Evolutionary conservation across 352 stramenopile genomes (phyloP).

Genomic region (Phytophthora lateralis): DNA sequence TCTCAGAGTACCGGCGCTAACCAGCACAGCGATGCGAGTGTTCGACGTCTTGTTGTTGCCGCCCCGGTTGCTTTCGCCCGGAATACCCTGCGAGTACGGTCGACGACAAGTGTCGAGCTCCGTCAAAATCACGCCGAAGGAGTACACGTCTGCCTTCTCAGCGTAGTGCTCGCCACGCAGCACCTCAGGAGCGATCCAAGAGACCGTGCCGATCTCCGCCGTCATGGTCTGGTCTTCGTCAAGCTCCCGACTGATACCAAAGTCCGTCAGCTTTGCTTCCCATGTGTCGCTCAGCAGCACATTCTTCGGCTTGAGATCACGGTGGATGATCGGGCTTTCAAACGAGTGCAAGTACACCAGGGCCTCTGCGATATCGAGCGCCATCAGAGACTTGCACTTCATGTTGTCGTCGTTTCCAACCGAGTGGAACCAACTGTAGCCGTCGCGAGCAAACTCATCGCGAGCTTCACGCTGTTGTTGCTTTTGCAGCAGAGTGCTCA

Average conservation of each 20-base stretch:
- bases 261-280: conserved; percentile 61
- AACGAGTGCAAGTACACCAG: conserved; percentile 57
- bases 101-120: conserved; percentile 55
- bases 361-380: conserved; percentile 47
- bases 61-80: conserved; percentile 30
- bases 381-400: conserved; percentile 46
- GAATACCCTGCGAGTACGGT: conserved; percentile 30
- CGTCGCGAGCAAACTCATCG: conserved; percentile 30
- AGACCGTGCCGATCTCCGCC: conserved; percentile 60
- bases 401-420: conserved; percentile 22
- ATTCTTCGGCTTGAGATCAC: conserved; percentile 63
- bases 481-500: conserved; percentile 44
- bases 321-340: conserved; percentile 56
- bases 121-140: conserved; percentile 64
- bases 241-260: conserved; percentile 53
- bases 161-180: conserved; percentile 63
- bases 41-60: conserved; percentile 42
- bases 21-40: conserved; percentile 59
- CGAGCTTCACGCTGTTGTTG: conserved; percentile 34
- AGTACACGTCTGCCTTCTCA: conserved; percentile 79
- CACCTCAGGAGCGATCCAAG: conserved; percentile 77
- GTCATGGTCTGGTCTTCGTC: conserved; percentile 47
- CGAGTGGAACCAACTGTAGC: conserved; percentile 46
- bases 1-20: conserved; percentile 51
- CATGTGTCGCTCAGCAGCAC: conserved; percentile 50